Base-by-base conservation (phyloP, 192 early-diverging fungal species). In the Lobosporangium transversale region DNA sequence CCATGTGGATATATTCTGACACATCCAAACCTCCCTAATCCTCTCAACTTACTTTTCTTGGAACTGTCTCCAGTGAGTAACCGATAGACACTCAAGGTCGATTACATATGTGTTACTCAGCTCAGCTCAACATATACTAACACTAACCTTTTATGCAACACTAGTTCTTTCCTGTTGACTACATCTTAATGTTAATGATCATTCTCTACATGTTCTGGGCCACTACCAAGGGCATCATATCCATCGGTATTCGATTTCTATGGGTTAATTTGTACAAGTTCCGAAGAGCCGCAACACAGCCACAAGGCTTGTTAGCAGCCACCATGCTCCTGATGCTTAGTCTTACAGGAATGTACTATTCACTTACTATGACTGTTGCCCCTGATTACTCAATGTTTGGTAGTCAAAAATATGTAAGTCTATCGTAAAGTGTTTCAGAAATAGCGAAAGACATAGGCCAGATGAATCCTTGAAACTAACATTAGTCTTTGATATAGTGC, bases 371-470 rank as follows among this genome's bases (percentile, higher is more conserved):
- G 47, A 71, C 82, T 2, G 83, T 89, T 26, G 84, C 83, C n/a
- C 88, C 88, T 17, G 80, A 81, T 8, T 89, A 89, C 64, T 62
- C 87, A 29, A 83, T 85, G 68, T 89, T 86, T 80, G 88, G 88
- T 26, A 84, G 82, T 35, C 88, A 89, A 56, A 66, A 79, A 53
- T 89, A 85, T 50, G 85, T 86, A 74, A 81, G 84, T 26, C 20
- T 56, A 32, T 23, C 18, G 44, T 23, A 49, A 21, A 6, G 18
- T 40, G 33, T 6, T 48, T 20, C 26, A 52, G 24, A 15, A 4
- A 29, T 52, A 14, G 6, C 10, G 6, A 23, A 27, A 52, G 47
- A 8, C 8, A 21, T 15, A 21, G 47, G 20, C n/a, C 30, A 32
- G 31, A 14, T 53, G 10, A 2, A 5, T 53, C 30, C 6, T 17